phyloP scores from a whole-genome alignment of 805 yeast species.

The Metschnikowia anglica region DNA sequence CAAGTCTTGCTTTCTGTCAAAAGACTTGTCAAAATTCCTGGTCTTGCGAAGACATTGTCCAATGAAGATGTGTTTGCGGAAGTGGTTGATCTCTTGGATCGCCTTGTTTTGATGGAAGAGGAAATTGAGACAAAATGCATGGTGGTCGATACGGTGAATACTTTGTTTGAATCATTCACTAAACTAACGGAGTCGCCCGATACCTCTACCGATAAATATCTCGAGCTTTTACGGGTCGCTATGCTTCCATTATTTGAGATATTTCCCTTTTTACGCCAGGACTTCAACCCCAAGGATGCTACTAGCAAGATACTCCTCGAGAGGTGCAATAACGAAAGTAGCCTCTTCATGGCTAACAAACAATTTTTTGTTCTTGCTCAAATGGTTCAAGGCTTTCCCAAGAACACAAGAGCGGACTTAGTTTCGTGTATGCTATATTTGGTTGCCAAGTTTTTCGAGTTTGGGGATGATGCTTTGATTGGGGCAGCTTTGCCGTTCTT shows the following conservation, averaged over 20 bases:
- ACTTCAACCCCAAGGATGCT: constrained; percentile 33
- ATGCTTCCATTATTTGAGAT: constrained; percentile 59
- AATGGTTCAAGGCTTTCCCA: constrained; percentile 64
- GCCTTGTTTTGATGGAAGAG: constrained; percentile 61
- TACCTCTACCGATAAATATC: constrained; percentile 23
- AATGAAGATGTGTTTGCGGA: constrained; percentile 72
- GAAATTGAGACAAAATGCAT: constrained; percentile 61
- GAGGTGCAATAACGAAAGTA: constrained; percentile 34
- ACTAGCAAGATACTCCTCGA: constrained; percentile 28
- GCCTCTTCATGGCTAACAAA: constrained; percentile 46
- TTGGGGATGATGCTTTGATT: constrained; percentile 36
- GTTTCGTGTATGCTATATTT: constrained; percentile 67
- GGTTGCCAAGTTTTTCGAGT: constrained; percentile 55
- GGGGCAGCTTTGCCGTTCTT: constrained; percentile 50
- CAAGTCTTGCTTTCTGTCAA: constrained; percentile 48
- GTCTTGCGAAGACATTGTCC: constrained; percentile 59
- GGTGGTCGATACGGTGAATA: constrained; percentile 38
- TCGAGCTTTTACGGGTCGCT: constrained; percentile 73
- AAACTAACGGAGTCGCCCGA: neutral
- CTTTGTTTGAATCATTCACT: constrained; percentile 26
- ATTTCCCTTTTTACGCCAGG: constrained; percentile 58
- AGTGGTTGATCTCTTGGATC: constrained; percentile 69
- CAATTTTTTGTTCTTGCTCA: constrained; percentile 53
- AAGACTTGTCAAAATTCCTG: constrained; percentile 54
- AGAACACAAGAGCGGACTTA: constrained; percentile 63